Evolutionary conservation across 202 grass and related monocot species (phyloP).

Genomic region (Bolboschoenoplectus hybrid): DNA sequence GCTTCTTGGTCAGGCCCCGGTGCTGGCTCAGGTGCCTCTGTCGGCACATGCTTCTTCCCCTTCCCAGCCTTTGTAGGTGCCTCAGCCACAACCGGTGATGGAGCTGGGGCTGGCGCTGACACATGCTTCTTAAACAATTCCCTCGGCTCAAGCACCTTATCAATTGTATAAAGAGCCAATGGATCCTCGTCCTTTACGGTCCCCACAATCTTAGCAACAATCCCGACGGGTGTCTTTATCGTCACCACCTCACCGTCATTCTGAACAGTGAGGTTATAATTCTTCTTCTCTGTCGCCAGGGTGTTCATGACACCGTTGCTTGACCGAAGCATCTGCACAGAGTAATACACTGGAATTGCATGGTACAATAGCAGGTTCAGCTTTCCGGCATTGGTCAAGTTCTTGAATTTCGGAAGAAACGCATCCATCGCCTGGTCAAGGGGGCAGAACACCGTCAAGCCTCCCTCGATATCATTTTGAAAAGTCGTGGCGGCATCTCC

Average conservation of each 20-base stretch:
- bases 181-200: constrained; percentile 50
- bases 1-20: constrained; percentile 24
- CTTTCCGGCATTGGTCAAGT: constrained; percentile 47
- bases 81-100: constrained; percentile 27
- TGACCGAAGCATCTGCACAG: constrained; percentile 47
- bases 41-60: constrained; percentile 10
- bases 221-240: constrained; percentile 36
- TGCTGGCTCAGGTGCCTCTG: constrained; percentile 11
- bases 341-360: constrained; percentile 54
- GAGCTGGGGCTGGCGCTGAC: constrained; percentile 23
- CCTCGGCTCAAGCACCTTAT: constrained; percentile 55
- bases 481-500: constrained; percentile 42
- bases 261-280: constrained; percentile 46
- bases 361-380: constrained; percentile 56
- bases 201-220: constrained; percentile 42
- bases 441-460: constrained; percentile 61
- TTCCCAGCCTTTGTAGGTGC: constrained; percentile 32
- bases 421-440: constrained; percentile 44
- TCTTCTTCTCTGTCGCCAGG: constrained; percentile 48
- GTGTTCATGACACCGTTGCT: constrained; percentile 55
- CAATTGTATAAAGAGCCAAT: constrained; percentile 55
- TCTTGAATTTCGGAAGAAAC: constrained; percentile 53
- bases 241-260: constrained; percentile 50
- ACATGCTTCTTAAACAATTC: constrained; percentile 48
- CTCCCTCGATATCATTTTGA: constrained; percentile 33